phyloP scores from a whole-genome alignment of 495 filamentous ascomycete genomes.

The Aspergillus sclerotioniger region DNA sequence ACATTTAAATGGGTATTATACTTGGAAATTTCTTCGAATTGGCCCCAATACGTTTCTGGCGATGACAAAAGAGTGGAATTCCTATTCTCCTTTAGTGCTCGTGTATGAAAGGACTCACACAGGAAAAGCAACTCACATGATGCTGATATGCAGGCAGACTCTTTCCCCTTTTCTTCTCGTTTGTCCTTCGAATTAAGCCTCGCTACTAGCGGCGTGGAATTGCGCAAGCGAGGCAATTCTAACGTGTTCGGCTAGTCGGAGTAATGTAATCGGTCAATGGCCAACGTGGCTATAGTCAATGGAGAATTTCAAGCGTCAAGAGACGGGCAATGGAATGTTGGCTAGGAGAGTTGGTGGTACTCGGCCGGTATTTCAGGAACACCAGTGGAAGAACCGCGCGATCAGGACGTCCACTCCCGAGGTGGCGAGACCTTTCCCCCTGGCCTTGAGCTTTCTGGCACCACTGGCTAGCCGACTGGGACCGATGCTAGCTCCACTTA shows the following conservation, averaged over 20 bases:
- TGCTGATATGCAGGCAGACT: background rate
- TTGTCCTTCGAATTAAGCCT: background rate
- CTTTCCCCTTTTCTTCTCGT: background rate
- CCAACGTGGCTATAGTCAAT: background rate
- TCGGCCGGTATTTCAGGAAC: slow-evolving; percentile 26
- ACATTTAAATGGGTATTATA: slow-evolving; percentile 86
- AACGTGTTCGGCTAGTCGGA: background rate
- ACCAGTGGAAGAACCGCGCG: slow-evolving; percentile 11
- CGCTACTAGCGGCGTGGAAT: background rate
- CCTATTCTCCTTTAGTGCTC: slow-evolving; percentile 29
- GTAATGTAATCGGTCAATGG: background rate
- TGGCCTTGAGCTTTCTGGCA: slow-evolving; percentile 28
- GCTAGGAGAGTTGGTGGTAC: background rate
- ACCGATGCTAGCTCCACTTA: slow-evolving; percentile 23
- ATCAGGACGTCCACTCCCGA: slow-evolving; percentile 31
- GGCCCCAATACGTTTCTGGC: slow-evolving; percentile 68
- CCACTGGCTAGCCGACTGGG: slow-evolving; percentile 40
- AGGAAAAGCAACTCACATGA: slow-evolving; percentile 3
- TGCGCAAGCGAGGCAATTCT: background rate
- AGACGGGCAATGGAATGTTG: background rate
- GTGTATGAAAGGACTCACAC: background rate
- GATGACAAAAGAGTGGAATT: slow-evolving; percentile 55
- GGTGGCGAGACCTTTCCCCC: slow-evolving; percentile 43
- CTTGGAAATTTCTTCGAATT: slow-evolving; percentile 82
- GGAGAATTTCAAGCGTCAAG: background rate